Conservation (phyloP, 176 grass and related monocot genomes). For the Oryza meyeriana region DNA sequence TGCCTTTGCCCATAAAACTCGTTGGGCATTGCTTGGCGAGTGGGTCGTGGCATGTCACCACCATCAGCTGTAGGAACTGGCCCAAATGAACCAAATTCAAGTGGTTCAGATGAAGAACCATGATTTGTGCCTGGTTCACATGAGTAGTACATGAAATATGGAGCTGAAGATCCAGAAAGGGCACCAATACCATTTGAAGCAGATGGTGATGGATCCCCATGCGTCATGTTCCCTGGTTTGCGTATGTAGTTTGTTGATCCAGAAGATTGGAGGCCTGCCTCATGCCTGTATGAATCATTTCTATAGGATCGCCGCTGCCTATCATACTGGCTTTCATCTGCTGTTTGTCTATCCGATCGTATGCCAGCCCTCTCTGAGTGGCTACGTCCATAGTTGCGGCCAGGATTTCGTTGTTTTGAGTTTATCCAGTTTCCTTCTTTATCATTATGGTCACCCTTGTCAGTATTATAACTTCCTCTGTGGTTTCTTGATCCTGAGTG, state of each 20-base stretch:
- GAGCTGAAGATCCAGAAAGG: conserved; percentile 21
- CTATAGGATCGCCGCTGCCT: conserved; percentile 62
- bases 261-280: conserved; percentile 41
- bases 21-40: conserved; percentile 38
- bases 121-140: conserved; percentile 46
- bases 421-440: conserved; percentile 76
- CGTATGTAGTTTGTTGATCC: conserved; percentile 43
- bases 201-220: conserved; percentile 50
- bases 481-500: conserved; percentile 67
- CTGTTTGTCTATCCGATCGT: conserved; percentile 39
- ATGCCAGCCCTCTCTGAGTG: conserved; percentile 60
- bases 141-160: conserved; percentile 60
- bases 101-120: conserved; percentile 43
- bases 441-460: conserved; percentile 51
- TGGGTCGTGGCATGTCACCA: conserved; percentile 31
- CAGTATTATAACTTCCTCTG: conserved; percentile 63
- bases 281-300: conserved; percentile 68
- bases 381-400: conserved; percentile 46
- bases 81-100: conserved; percentile 75
- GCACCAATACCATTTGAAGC: conserved; percentile 45
- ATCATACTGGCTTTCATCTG: conserved; percentile 53
- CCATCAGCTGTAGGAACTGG: conserved; percentile 36
- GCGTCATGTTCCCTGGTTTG: conserved; percentile 36
- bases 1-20: conserved; percentile 53
- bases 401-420: conserved; percentile 56